These are phyloP conservation scores for Fusarium coicis DNA, from an alignment of 2,329 filamentous ascomycete genomes.

Conservation along the genomic window DNA sequence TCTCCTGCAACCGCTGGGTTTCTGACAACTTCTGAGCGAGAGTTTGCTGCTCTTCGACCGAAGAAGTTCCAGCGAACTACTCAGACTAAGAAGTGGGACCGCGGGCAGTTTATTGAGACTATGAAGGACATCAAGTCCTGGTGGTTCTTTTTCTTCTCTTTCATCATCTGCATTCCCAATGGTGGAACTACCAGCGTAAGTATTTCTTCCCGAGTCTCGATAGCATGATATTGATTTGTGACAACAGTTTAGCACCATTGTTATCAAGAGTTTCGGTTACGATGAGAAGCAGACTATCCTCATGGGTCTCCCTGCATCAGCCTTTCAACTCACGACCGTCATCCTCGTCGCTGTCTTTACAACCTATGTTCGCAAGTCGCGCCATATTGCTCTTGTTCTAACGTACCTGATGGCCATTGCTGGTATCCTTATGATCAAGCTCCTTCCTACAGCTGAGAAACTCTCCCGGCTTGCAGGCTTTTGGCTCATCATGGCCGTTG, in stretches of 20 bases:
- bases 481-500: slow-evolving; percentile 4
- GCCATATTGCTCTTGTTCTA: slow-evolving; percentile 3
- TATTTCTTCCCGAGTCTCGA: too few relatives aligned
- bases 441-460: not conserved
- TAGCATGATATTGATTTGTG: too few relatives aligned
- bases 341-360: slow-evolving; percentile 2
- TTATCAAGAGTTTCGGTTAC: slow-evolving; percentile 14
- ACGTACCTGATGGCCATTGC: slow-evolving; percentile 7
- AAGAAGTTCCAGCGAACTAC: slow-evolving; percentile 24
- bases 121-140: slow-evolving; percentile 10
- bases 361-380: slow-evolving; percentile 6
- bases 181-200: not conserved
- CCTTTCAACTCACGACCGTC: slow-evolving; percentile 8
- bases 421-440: slow-evolving; percentile 17
- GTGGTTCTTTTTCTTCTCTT: slow-evolving; percentile 23
- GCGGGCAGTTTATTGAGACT: not conserved
- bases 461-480: not conserved
- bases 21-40: not conserved
- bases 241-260: slow-evolving; percentile 18
- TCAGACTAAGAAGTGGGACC: slow-evolving; percentile 14
- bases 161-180: slow-evolving; percentile 14
- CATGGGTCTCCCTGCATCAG: slow-evolving; percentile 12
- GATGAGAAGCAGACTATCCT: slow-evolving; percentile 17
- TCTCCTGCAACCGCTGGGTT: not conserved
- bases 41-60: not conserved